Base-by-base conservation (phyloP, 1,284 basidiomycete species). In the Neolentinus lepideus region DNA sequence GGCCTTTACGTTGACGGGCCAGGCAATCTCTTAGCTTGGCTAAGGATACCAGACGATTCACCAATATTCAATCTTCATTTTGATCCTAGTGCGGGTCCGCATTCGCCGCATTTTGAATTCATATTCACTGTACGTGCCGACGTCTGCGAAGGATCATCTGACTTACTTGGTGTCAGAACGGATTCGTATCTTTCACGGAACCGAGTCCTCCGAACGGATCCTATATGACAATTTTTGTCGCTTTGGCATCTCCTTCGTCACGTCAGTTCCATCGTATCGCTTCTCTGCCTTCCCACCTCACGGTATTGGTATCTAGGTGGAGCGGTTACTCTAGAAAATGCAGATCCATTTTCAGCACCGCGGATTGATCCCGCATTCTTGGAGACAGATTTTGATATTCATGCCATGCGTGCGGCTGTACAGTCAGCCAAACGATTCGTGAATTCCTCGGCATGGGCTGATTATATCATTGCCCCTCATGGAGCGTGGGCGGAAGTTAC, bases 71-170 rank as follows among this genome's bases (percentile, higher is more conserved):
- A 58, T 27, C 53, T 24, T 9, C 53, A 58, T 10, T 12, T n/a
- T 2, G 63, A 66, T 53, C 63, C 62, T 8, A 46, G 60, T 1
- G 54, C 62, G 6, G 64, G 64, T 6, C 57, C 58, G 3, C 31
- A 29, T 14, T 57, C 61, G 1, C 55, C 58, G 1, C 63, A 64
- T 38, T 56, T 60, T 27, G 63, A 64, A 52, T 38, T 60, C 16
- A n/a, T 60, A 31, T 31, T 31, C 29, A 31, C 29, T 31, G 29
- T 31, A 12, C 29, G 29, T 31, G 12, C 12, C 12, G 4, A 12
- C 12, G 12, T 31, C 29, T 31, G 29, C 29, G 29, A 31, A 31
- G n/a, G 4, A 31, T 31, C 12, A 31, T 12, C 12, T 12, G 4
- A 31, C 29, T 31, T 12, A 31, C 29, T 6, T 12, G 6, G n/a